Base-by-base conservation (phyloP, 805 yeast genomes). In the Candida anglica region DNA sequence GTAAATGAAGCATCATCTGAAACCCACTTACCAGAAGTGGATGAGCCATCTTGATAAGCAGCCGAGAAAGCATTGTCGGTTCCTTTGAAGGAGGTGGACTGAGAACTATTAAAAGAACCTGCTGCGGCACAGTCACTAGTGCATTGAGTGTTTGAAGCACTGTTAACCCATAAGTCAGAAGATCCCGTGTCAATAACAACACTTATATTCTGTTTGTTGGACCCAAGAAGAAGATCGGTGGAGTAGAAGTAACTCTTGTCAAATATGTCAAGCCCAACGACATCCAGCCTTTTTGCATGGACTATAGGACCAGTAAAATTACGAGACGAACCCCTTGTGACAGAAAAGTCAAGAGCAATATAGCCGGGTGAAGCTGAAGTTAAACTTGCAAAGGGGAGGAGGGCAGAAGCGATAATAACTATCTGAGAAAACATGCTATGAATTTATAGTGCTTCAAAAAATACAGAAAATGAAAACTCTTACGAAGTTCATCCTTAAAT, bases 111-210 rank as follows among this genome's bases (percentile, higher is more conserved):
- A 32, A 44, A 47, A 15, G 45, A 36, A 3, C 50, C 49, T 31
- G 32, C 33, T 23, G 33, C 30, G 27, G 19, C 26, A 18, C 49
- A 40, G 31, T 38, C 34, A 13, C 39, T 28, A 1, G 17, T 11
- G 10, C 50, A 46, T 7, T 44, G 44, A 33, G 43, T 33, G 24
- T 42, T 22, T 7, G 16, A n/a, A 9, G 25, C 32, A 13, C 14
- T 20, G 26, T 30, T 39, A 21, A 53, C 44, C 59, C 59, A 53
- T 19, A 52, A 46, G 27, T 53, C 59, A 6, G 57, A 44, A 5
- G 53, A 47, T 3, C 58, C 59, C 14, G 57, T 53, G 32, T 53
- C 59, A 21, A 53, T 28, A 30, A 40, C 36, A 16, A 47, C 52
- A 6, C 41, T 39, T 22, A 52, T 39, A 14, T 43, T 45, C 32